phyloP scores from a whole-genome alignment of 495 filamentous ascomycete genomes.

The Neurospora sp. region DNA sequence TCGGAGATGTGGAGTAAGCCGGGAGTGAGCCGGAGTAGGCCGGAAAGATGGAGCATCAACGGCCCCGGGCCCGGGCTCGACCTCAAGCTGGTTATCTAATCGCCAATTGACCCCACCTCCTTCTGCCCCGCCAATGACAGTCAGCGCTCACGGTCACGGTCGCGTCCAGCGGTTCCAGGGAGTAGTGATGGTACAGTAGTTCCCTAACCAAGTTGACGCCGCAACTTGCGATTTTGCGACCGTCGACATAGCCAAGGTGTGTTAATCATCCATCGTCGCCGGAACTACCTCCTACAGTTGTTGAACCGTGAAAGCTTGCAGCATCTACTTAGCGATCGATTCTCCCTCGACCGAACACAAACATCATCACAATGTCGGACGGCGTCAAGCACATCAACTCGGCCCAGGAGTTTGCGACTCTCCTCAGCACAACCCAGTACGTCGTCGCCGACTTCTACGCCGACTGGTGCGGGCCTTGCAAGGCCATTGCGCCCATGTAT shows the following conservation, averaged over 20 bases:
- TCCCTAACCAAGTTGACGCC: neutral
- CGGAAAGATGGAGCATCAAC: neutral
- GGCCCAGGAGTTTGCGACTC: constrained; percentile 25
- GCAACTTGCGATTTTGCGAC: neutral
- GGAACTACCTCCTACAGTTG: neutral
- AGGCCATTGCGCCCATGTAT: constrained; percentile 52
- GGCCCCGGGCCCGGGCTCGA: neutral
- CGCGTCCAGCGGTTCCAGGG: neutral
- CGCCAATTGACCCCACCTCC: neutral
- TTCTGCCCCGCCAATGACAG: neutral
- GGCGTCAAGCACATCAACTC: constrained; percentile 25
- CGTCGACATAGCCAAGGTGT: neutral
- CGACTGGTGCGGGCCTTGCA: constrained; percentile 62
- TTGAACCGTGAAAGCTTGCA: neutral
- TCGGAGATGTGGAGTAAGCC: neutral
- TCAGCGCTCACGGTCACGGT: neutral
- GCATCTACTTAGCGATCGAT: neutral
- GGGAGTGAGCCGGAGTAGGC: neutral
- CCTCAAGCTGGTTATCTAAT: neutral
- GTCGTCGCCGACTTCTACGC: constrained; percentile 48
- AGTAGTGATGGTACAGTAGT: neutral
- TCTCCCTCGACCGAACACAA: neutral
- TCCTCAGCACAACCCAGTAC: constrained; percentile 31
- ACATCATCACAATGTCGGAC: constrained; percentile 12
- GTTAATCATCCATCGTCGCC: neutral